phyloP scores from a whole-genome alignment of 768 basidiomycete genomes.

The Leccinum variicolor region DNA sequence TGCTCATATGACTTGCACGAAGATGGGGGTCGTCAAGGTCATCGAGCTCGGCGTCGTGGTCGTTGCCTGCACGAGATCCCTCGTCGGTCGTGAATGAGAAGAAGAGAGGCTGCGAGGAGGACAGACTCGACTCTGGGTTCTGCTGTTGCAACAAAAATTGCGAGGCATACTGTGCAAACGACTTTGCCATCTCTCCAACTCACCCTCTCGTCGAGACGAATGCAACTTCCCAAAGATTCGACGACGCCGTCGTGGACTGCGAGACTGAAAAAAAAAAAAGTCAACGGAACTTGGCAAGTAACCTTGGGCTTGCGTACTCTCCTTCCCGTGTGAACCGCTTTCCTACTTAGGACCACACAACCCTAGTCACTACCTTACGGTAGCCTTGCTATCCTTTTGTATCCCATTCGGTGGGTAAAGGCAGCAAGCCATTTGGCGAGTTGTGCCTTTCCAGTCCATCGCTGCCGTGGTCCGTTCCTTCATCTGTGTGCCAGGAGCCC shows the following conservation, averaged over 20 bases:
- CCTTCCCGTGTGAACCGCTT: conserved; percentile 16
- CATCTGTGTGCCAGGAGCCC: no score
- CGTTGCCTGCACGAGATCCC: conserved; percentile 49
- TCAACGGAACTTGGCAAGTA: conserved; percentile 15
- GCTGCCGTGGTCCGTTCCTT: neutral
- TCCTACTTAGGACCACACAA: conserved; percentile 7
- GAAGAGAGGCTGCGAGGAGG: conserved; percentile 76
- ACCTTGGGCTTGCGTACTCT: conserved; percentile 21
- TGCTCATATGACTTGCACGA: conserved; percentile 33
- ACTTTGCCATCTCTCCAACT: conserved; percentile 50
- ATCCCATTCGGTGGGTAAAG: neutral
- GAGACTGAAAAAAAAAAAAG: conserved; percentile 10
- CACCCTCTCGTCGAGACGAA: conserved; percentile 18
- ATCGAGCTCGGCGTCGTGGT: conserved; percentile 53
- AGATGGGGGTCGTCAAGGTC: conserved; percentile 80
- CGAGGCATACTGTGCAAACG: conserved; percentile 80
- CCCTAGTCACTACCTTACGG: neutral
- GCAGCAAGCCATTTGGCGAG: neutral
- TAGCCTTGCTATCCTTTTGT: neutral
- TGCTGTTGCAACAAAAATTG: conserved; percentile 70
- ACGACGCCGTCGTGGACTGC: conserved; percentile 9
- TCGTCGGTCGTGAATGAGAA: conserved; percentile 84
- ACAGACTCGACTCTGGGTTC: conserved; percentile 48
- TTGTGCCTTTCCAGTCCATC: neutral
- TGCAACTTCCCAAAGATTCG: conserved; percentile 7